Conservation (phyloP, 805 yeast genomes). For the Lipomyces sp. region DNA sequence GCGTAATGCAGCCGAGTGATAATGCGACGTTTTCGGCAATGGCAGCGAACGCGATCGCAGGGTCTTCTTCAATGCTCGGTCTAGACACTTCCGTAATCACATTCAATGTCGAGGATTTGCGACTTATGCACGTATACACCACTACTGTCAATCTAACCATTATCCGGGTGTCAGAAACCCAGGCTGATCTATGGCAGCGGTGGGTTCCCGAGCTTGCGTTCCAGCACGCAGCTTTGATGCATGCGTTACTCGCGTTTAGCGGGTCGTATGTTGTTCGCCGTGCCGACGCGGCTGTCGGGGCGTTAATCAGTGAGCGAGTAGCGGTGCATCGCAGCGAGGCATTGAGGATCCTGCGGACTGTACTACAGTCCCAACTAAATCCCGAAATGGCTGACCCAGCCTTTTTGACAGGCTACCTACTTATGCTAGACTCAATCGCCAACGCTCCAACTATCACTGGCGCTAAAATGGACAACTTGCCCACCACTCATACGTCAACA, state of each 20-base stretch:
- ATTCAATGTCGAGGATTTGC: constrained; percentile 73
- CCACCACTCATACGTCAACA: constrained; percentile 55
- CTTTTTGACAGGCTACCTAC: constrained; percentile 85
- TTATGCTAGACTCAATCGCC: constrained; percentile 78
- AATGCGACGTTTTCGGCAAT: neutral
- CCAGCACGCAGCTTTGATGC: constrained; percentile 88
- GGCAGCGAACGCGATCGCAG: constrained; percentile 1
- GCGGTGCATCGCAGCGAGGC: constrained; percentile 82
- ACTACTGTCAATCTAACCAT: constrained; percentile 84
- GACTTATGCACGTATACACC: constrained; percentile 85
- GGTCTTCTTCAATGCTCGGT: neutral
- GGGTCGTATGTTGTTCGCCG: constrained; percentile 85
- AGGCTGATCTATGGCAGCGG: constrained; percentile 80
- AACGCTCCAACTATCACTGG: constrained; percentile 11
- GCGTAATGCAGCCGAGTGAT: neutral
- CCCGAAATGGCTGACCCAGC: constrained; percentile 82
- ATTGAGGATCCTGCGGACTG: constrained; percentile 75
- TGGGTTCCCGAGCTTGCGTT: constrained; percentile 90
- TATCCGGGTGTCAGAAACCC: constrained; percentile 88
- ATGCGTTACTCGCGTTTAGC: constrained; percentile 83
- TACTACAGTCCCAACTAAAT: constrained; percentile 74
- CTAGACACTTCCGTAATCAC: constrained; percentile 21
- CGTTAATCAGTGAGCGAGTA: constrained; percentile 13
- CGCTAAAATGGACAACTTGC: constrained; percentile 63
- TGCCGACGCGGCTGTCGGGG: neutral